Evolutionary conservation across 2,329 filamentous ascomycete species (phyloP).

Genomic region (Microsporum ferrugineum): DNA sequence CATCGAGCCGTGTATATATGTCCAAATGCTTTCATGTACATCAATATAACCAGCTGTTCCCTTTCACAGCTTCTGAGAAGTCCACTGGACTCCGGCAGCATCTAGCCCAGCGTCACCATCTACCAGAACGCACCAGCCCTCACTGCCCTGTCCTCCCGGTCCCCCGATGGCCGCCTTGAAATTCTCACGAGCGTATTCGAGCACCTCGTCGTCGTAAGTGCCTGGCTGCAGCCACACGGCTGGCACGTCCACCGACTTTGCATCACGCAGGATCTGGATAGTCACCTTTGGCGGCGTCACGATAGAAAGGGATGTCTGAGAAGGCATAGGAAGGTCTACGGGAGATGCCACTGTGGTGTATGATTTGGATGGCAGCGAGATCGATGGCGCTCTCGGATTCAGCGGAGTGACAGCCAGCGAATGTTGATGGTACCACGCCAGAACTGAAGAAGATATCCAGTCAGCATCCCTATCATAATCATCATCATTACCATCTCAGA

Average conservation of each 20-base stretch:
- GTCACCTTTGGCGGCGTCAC: conserved; percentile 79
- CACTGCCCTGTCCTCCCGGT: conserved; percentile 53
- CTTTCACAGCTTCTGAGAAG: conserved; percentile 30
- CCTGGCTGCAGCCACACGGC: conserved; percentile 87
- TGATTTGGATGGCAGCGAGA: conserved; percentile 49
- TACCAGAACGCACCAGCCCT: conserved; percentile 81
- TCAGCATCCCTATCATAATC: background rate
- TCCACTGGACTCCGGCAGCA: conserved; percentile 48
- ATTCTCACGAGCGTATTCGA: conserved; percentile 55
- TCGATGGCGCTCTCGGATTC: conserved; percentile 58
- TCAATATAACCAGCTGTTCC: background rate
- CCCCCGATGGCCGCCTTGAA: conserved; percentile 60
- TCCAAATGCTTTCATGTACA: background rate
- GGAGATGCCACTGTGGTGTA: conserved; percentile 57
- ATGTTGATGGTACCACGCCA: conserved; percentile 76
- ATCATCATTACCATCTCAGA: too few relatives aligned
- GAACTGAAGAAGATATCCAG: conserved; percentile 51
- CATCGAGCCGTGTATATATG: background rate
- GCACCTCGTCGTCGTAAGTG: conserved; percentile 64
- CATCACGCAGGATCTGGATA: conserved; percentile 61
- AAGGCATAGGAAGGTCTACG: conserved; percentile 52
- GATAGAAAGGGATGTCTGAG: conserved; percentile 65
- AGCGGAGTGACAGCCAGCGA: conserved; percentile 67
- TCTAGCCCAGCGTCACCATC: conserved; percentile 54
- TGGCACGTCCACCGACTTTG: conserved; percentile 58